Conservation (phyloP, 2,329 filamentous ascomycete species). For the Alternaria longipes region DNA sequence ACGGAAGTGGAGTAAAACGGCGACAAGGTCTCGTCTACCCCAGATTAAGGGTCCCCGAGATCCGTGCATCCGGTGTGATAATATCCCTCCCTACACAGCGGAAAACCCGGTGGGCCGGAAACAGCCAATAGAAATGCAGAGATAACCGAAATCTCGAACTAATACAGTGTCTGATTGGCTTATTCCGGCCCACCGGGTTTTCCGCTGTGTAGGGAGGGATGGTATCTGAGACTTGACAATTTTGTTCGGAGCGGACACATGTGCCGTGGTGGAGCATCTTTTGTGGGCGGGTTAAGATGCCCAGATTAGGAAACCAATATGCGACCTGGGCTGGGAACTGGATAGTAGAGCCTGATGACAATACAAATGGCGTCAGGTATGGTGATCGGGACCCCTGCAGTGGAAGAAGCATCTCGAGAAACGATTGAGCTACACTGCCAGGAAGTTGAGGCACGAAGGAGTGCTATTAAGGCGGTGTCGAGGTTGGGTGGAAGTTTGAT, state of each 20-base stretch:
- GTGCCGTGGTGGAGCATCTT: conserved; percentile 20
- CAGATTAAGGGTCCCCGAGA: conserved; percentile 4
- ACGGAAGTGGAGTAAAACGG: conserved; percentile 25
- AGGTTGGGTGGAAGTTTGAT: not conserved
- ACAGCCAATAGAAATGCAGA: too few species aligned
- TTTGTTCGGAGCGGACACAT: conserved; percentile 10
- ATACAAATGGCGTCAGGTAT: not conserved
- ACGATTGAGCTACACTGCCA: not conserved
- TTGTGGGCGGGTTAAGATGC: conserved; percentile 21
- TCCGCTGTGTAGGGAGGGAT: too few species aligned
- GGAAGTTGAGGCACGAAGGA: conserved; percentile 1
- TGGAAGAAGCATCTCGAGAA: not conserved
- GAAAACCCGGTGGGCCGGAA: too few species aligned
- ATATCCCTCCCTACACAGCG: too few species aligned
- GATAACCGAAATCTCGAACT: too few species aligned
- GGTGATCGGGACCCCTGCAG: not conserved
- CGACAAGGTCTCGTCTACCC: conserved; percentile 16
- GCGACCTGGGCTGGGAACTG: conserved; percentile 12
- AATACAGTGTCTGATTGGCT: too few species aligned
- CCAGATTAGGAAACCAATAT: conserved; percentile 19
- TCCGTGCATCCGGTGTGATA: conserved; percentile 4
- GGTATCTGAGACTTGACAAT: conserved; percentile 3
- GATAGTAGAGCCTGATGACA: conserved; percentile 5
- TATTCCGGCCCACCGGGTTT: too few species aligned
- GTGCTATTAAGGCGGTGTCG: not conserved